Evolutionary conservation across 228 moss, liverwort and hornwort species (phyloP).

Genomic region (Sphagnum fallax): DNA sequence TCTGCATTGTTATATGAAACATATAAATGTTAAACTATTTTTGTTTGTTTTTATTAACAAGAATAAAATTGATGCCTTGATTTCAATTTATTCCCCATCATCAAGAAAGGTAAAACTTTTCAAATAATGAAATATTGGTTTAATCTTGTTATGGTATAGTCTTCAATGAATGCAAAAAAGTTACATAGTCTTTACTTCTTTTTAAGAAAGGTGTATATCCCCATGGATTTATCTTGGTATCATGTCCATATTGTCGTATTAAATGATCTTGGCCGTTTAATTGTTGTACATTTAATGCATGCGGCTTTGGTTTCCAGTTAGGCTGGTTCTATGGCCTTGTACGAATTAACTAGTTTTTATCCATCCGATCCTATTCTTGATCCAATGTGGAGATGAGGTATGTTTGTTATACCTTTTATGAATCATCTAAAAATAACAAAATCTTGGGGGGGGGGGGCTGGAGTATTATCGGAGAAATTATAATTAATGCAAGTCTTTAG

Average conservation of each 20-base stretch:
- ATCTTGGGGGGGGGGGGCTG: background rate
- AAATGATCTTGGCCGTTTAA: conserved; percentile 13
- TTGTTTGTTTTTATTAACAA: too few relatives aligned
- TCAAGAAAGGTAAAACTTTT: too few relatives aligned
- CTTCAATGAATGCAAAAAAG: too few relatives aligned
- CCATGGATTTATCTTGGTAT: conserved; percentile 6
- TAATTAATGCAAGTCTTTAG: background rate
- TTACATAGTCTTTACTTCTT: background rate
- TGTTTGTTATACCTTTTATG: conserved; percentile 4
- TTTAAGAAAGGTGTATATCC: background rate
- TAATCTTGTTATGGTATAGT: too few relatives aligned
- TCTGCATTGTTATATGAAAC: too few relatives aligned
- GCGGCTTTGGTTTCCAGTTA: background rate
- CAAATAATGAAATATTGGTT: too few relatives aligned
- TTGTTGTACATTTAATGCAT: conserved; percentile 13
- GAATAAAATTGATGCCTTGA: too few relatives aligned
- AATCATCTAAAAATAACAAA: background rate
- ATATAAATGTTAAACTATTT: too few relatives aligned
- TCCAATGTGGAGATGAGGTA: background rate
- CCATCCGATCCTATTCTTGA: background rate
- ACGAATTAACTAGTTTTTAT: conserved; percentile 3
- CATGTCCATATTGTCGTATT: conserved; percentile 7
- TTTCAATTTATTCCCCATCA: too few relatives aligned
- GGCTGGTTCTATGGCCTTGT: conserved; percentile 7
- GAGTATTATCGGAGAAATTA: background rate